Evolutionary conservation across 176 grass and related monocot species (phyloP).

Genomic region (Pontederia paniculata): DNA sequence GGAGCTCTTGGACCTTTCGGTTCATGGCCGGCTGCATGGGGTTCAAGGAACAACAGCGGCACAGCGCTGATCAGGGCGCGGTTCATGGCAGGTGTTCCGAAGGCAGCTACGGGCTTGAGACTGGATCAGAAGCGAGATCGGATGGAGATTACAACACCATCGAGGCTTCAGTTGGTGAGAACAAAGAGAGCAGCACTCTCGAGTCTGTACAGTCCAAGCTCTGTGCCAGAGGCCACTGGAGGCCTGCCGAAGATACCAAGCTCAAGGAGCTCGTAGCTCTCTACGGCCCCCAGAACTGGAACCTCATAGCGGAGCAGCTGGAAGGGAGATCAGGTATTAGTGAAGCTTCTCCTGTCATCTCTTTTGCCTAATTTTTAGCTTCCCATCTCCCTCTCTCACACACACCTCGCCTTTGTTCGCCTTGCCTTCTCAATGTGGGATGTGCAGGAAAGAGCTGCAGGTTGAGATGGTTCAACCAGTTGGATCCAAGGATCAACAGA

Average conservation of each 20-base stretch:
- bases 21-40: not conserved
- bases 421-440: not conserved
- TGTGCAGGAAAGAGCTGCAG: constrained; percentile 10
- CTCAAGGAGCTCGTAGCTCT: constrained; percentile 11
- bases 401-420: not conserved
- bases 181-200: not conserved
- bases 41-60: not conserved
- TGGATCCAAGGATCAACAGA: constrained; percentile 17
- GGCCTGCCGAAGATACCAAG: constrained; percentile 10
- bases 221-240: constrained; percentile 11
- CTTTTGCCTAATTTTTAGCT: not conserved
- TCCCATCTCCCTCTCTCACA: not conserved
- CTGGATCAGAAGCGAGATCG: not conserved
- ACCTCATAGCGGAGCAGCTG: constrained; percentile 6
- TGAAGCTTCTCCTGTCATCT: no score
- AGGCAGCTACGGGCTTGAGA: not conserved
- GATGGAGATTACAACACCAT: not conserved
- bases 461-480: constrained; percentile 16
- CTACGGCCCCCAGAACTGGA: constrained; percentile 15
- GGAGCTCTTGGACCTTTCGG: constrained; percentile 2
- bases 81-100: not conserved
- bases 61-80: not conserved
- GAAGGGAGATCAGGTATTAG: constrained; percentile 13
- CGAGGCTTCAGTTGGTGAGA: not conserved
- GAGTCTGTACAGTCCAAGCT: not conserved